Base-by-base conservation (phyloP, 192 early-diverging fungal genomes). In the Helicostylum pulchrum region DNA sequence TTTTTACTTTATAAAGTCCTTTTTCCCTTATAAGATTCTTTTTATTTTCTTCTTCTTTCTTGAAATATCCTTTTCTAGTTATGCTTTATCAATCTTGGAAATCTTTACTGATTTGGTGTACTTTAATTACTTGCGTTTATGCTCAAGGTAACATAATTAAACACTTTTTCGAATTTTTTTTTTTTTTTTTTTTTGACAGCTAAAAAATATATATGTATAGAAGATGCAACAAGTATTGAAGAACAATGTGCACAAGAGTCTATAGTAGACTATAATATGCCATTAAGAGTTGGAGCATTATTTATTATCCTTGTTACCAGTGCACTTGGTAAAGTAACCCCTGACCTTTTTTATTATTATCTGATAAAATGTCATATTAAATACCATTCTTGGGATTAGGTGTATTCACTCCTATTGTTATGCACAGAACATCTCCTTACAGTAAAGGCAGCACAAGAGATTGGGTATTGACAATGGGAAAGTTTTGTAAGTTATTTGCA, bases 291-390 rank as follows among this genome's bases (percentile, higher is more conserved):
- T 59, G 73, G 68, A 2, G 36, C 67, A 12, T 10, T 75, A 20
- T 75, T 75, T 46, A 75, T 75, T 17, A 66, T 75, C 11, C 26
- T 70, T 26, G 58, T 15, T 17, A 64, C 67, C 4, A 66, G 64
- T 43, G 32, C 60, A 31, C 17, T 70, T 20, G 73, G 73, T 68
- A 62, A 71, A 58, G 1, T 10, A 42, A 20, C 36, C 36, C 36
- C 36, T 39, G 5, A 9, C 36, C 4, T 10, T 39, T 10, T 39
- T 6, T 39, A 3, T 2, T 26, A 2, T 26, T 26, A 26, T 26
- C 26, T 26, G 26, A 39, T 39, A 39, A 39, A 39, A 39, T 39
- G 36, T 36, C 23, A 36, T 23, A 14, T 36, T n/a, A 47, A 47
- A 20, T 42, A 8, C 3, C 45, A 12, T 43, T 23, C 19, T 44